Base-by-base conservation (phyloP, 1,139 yeast genomes). In the Hemisphaericaspora xylofermentans region DNA sequence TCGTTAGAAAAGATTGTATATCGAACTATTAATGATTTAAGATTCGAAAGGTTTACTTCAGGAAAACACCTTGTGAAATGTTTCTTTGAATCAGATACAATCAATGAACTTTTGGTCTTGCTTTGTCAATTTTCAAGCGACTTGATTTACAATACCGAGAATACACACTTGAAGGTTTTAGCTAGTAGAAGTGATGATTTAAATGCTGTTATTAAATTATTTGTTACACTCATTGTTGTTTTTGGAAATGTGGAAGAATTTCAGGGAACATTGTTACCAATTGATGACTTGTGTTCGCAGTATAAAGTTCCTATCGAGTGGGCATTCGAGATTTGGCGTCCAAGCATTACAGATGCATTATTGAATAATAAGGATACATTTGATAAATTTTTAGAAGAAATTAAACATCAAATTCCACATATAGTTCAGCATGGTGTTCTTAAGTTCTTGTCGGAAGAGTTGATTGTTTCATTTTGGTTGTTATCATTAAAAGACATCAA, bases 271-370 rank as follows among this genome's bases (percentile, higher is more conserved):
- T 64, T 86, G 48, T 50, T 76, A 2, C 60, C 82, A 0, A 58
- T 84, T 17, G 60, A 66, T 2, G 73, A 68, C 4, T 64, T 89
- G 34, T 59, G 75, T 7, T 52, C 58, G 6, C 63, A 69, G 1
- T 84, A 73, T 52, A 71, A 74, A 3, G 72, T 89, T 3, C 72
- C 80, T 3, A 68, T 82, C 0, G 72, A 75, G 27, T 85, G 93
- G 88, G 83, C 84, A 0, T 88, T 85, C 62, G 88, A 84, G 46
- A 56, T 88, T 1, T 88, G 96, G 95, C 74, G 97, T 54, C 69
- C 72, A 18, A 42, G 34, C 17, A 26, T 41, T 9, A 38, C 43
- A 2, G 41, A 38, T 17, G 17, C 36, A n/a, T 30, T 32, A 7
- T 35, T 36, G 17, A 32, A 29, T 12, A 29, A 38, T 12, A 31